Conservation (phyloP, 2,329 filamentous ascomycete genomes). For the Apiospora malaysiana region DNA sequence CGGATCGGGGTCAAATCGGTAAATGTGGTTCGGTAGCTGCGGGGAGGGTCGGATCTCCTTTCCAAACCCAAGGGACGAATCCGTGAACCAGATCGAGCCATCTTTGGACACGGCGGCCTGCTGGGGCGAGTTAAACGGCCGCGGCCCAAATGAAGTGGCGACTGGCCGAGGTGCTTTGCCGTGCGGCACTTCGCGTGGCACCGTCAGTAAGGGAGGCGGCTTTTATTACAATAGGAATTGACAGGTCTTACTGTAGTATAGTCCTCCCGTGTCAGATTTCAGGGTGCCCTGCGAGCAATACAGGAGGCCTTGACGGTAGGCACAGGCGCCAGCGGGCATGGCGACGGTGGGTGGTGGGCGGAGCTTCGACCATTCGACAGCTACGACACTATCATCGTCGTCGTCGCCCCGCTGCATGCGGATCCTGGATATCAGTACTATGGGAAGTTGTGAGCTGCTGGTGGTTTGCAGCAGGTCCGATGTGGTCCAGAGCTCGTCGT, state of each 20-base stretch:
- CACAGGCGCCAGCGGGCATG: conserved; percentile 49
- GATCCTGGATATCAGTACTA: conserved; percentile 53
- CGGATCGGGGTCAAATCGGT: conserved; percentile 48
- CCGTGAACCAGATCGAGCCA: conserved; percentile 56
- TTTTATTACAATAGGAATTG: not conserved
- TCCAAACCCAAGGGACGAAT: conserved; percentile 51
- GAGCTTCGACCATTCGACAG: conserved; percentile 48
- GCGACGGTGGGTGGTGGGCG: conserved; percentile 49
- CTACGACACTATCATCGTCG: conserved; percentile 35
- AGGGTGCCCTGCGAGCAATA: conserved; percentile 49
- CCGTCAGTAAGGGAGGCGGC: not conserved
- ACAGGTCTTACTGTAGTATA: conserved; percentile 34
- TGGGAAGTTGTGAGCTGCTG: conserved; percentile 45
- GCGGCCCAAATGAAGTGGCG: conserved; percentile 50
- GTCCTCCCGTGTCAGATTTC: conserved; percentile 32
- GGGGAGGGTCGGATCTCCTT: conserved; percentile 51
- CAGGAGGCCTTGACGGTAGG: conserved; percentile 48
- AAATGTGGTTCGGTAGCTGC: conserved; percentile 53
- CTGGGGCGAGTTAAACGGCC: conserved; percentile 54
- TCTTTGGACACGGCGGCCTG: conserved; percentile 47
- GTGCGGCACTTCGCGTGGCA: conserved; percentile 32
- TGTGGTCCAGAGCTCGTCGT: conserved; percentile 52
- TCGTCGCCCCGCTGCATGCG: conserved; percentile 33
- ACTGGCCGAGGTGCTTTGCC: conserved; percentile 42
- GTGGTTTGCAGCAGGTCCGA: conserved; percentile 49